phyloP scores from a whole-genome alignment of 257 asterid genomes.

The Solanum clarkiae region DNA sequence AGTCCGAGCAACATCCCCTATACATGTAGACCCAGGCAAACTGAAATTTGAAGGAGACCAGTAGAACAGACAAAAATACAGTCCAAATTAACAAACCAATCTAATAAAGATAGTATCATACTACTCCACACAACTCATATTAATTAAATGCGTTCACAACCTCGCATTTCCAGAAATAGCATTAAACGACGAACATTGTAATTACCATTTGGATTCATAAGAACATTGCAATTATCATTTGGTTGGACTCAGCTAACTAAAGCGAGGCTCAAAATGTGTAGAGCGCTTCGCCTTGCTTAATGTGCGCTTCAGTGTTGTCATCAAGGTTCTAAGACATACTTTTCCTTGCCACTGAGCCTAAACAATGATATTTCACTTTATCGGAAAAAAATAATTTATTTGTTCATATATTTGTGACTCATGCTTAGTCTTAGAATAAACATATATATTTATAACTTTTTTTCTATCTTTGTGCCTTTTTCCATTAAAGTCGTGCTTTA shows the following conservation, averaged over 20 bases:
- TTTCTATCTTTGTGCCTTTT: too few species aligned
- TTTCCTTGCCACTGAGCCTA: too few species aligned
- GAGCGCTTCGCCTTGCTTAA: too few species aligned
- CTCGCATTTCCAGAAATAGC: neutral
- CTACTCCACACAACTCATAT: neutral
- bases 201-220: neutral
- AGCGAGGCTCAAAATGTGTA: too few species aligned
- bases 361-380: too few species aligned
- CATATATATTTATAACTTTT: too few species aligned
- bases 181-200: neutral
- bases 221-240: neutral
- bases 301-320: too few species aligned
- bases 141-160: neutral
- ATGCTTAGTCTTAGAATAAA: too few species aligned
- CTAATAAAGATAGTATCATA: neutral
- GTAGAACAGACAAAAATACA: neutral
- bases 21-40: neutral
- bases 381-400: too few species aligned
- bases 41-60: neutral
- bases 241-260: neutral
- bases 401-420: too few species aligned
- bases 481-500: too few species aligned
- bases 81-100: neutral
- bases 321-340: too few species aligned
- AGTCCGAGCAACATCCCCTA: neutral